These are phyloP conservation scores for Boletus vermiculosoides DNA, from an alignment of 768 basidiomycete genomes.

Conservation along the genomic window DNA sequence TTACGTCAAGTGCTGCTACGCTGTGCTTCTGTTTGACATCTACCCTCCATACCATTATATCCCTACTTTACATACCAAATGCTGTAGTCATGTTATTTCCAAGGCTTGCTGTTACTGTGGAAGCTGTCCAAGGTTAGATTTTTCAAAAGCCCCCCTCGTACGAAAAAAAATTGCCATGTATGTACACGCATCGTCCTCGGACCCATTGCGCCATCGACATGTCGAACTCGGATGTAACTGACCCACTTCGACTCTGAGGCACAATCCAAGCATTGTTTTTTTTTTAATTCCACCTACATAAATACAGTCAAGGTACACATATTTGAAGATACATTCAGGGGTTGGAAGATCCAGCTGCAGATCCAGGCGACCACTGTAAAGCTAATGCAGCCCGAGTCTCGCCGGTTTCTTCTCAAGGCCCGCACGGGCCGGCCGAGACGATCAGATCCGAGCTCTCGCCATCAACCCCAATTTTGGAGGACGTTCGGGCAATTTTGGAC, in stretches of 20 bases:
- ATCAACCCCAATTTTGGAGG: background rate
- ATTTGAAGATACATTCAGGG: too few relatives aligned
- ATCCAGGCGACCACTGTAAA: background rate
- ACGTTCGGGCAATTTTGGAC: too few relatives aligned
- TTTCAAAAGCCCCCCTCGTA: background rate
- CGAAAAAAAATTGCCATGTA: background rate
- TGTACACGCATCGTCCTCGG: too few relatives aligned
- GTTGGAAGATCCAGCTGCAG: background rate
- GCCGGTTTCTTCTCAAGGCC: background rate
- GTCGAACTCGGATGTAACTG: too few relatives aligned
- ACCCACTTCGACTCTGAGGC: background rate
- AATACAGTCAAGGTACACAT: background rate
- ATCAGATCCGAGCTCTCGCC: background rate
- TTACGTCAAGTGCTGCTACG: background rate
- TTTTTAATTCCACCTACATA: too few relatives aligned
- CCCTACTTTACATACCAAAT: slow-evolving; percentile 16
- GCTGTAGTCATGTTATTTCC: slow-evolving; percentile 5
- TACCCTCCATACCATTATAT: slow-evolving; percentile 8
- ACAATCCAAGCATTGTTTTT: background rate
- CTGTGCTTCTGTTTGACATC: background rate
- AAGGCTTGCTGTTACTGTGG: background rate
- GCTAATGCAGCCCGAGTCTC: background rate
- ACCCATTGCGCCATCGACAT: too few relatives aligned
- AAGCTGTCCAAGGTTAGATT: background rate
- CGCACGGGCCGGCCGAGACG: background rate